Base-by-base conservation (phyloP, 2,329 filamentous ascomycete genomes). In the Drechslerella stenobrocha region DNA sequence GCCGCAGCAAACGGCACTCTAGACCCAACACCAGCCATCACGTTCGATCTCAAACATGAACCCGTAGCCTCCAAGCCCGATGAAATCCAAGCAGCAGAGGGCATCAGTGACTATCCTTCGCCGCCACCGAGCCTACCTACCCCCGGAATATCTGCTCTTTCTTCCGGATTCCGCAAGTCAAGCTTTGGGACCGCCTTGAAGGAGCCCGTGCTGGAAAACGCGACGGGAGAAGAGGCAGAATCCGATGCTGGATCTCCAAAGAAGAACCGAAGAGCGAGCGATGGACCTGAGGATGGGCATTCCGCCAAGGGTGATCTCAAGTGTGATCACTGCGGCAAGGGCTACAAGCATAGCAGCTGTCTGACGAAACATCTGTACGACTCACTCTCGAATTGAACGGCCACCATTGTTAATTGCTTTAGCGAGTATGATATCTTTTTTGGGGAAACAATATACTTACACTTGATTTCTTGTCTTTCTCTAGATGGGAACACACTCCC, bases 341-440 rank as follows among this genome's bases (percentile, higher is more conserved):
- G 90, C 80, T 98, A 98, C 85, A 98, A 98, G 86, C 93, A 98
- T 83, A 95, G 91, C 85, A 97, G 93, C 82, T 98, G 93, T 85
- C 85, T 98, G 82, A 95, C 89, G 77, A 98, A 97, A 85, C 93
- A 98, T 86, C 87, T 96, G 93, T 97, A 86, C 84, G 93, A 96
- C 82, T 80, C 82, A 85, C 82, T 81, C 79, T 79, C 79, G 79
- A 79, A 78, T 76, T 77, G 76, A 75, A 72, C 74, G 73, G 75
- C 73, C 76, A 56, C 74, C 75, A 71, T 75, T 76, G 73, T 72
- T 72, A 76, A 77, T 75, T 76, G 72, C 74, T 74, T 75, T 72
- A 75, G 76, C 75, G 76, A 73, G 71, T 73, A 73, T 75, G 74
- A 74, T 75, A 74, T 76, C 74, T 75, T 70, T 70, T 58, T 72